These are phyloP conservation scores for Eucalyptus brandiana DNA, from an alignment of 345 rosid genomes.

Conservation along the genomic window DNA sequence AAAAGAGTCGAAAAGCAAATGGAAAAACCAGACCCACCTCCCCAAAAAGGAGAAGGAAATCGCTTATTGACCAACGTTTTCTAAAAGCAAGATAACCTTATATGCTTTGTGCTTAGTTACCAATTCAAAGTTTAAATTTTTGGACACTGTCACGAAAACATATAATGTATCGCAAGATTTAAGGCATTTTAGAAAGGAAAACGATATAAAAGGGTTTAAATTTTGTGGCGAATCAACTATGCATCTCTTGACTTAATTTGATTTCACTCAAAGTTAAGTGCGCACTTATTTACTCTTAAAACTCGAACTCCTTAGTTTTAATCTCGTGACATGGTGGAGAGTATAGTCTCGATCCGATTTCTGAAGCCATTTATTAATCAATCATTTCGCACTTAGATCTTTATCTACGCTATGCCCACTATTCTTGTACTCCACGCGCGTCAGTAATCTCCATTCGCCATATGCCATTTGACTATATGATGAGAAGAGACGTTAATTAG, in stretches of 20 bases:
- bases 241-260: neutral
- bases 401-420: neutral
- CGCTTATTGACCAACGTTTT: neutral
- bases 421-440: neutral
- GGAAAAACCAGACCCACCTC: neutral
- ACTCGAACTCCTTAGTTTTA: neutral
- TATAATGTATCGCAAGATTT: neutral
- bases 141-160: neutral
- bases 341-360: neutral
- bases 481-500: neutral
- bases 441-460: neutral
- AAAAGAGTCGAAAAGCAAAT: neutral
- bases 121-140: neutral
- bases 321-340: neutral
- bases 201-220: neutral
- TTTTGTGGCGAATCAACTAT: neutral
- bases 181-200: neutral
- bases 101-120: neutral
- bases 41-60: neutral
- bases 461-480: neutral
- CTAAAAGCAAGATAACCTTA: neutral
- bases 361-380: neutral
- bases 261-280: neutral
- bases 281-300: neutral
- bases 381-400: neutral